Evolutionary conservation across 2,329 filamentous ascomycete species (phyloP).

Genomic region (Neonectria hederae): DNA sequence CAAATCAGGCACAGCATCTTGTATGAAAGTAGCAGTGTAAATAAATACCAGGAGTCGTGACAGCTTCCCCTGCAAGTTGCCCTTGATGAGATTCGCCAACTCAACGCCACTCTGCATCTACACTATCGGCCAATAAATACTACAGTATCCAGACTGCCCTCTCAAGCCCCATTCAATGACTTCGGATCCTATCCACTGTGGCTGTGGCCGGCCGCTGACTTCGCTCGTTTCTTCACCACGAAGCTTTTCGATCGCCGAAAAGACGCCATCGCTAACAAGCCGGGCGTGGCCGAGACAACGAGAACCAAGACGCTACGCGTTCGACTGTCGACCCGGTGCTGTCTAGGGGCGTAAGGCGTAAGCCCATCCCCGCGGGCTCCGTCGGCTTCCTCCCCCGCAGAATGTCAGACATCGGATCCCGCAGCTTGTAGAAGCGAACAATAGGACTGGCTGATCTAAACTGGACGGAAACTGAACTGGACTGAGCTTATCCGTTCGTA

Average conservation of each 20-base stretch:
- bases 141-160: too few species aligned
- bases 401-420: not conserved
- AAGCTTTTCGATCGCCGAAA: not conserved
- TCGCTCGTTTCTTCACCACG: too few species aligned
- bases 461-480: not conserved
- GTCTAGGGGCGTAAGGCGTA: too few species aligned
- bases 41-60: too few species aligned
- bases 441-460: not conserved
- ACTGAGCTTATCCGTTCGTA: not conserved
- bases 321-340: not conserved
- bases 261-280: not conserved
- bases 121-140: not conserved
- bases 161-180: too few species aligned
- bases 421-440: not conserved
- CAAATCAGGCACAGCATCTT: not conserved
- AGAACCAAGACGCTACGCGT: slow-evolving; percentile 1
- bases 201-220: too few species aligned
- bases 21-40: not conserved
- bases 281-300: not conserved
- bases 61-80: too few species aligned
- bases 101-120: not conserved
- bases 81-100: too few species aligned
- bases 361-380: not conserved
- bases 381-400: not conserved
- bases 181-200: not conserved